Conservation (phyloP, 1,284 basidiomycete genomes). For the Melampsora occidentalis region DNA sequence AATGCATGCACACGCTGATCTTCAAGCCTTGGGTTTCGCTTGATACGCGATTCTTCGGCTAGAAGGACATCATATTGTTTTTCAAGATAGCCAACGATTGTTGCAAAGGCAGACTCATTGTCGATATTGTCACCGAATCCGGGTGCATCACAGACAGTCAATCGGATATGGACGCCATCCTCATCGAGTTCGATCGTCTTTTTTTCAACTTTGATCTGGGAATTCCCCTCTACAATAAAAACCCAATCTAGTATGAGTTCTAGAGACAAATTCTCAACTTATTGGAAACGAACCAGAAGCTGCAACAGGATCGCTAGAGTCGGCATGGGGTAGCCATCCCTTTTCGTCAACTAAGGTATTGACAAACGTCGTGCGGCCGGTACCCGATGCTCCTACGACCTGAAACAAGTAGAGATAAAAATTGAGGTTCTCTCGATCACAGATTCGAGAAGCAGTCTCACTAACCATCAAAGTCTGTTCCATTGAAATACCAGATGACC, state of each 20-base stretch:
- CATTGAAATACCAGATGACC: background rate
- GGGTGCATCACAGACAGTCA: conserved; percentile 98
- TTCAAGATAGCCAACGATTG: conserved; percentile 90
- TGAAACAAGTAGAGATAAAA: background rate
- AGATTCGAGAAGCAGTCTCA: background rate
- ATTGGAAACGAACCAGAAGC: conserved; percentile 21
- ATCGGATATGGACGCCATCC: conserved; percentile 93
- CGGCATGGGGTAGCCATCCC: conserved; percentile 39
- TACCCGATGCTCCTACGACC: conserved; percentile 76
- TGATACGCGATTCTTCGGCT: conserved; percentile 97
- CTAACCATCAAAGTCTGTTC: conserved; percentile 42
- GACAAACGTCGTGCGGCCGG: conserved; percentile 93
- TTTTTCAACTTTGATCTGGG: conserved; percentile 51
- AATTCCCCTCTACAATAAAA: conserved; percentile 51
- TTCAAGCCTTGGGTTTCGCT: conserved; percentile 98
- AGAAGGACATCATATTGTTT: conserved; percentile 99
- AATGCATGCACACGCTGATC: conserved; percentile 92
- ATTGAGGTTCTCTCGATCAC: background rate
- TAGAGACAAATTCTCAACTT: background rate
- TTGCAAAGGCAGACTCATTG: conserved; percentile 75
- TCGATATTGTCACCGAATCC: conserved; percentile 99
- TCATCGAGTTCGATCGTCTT: conserved; percentile 76
- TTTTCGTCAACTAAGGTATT: conserved; percentile 69
- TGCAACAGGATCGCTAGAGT: conserved; percentile 40
- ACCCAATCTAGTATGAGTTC: background rate